Conservation (phyloP, 2,329 filamentous ascomycete species). For the Aspergillus fischeri region DNA sequence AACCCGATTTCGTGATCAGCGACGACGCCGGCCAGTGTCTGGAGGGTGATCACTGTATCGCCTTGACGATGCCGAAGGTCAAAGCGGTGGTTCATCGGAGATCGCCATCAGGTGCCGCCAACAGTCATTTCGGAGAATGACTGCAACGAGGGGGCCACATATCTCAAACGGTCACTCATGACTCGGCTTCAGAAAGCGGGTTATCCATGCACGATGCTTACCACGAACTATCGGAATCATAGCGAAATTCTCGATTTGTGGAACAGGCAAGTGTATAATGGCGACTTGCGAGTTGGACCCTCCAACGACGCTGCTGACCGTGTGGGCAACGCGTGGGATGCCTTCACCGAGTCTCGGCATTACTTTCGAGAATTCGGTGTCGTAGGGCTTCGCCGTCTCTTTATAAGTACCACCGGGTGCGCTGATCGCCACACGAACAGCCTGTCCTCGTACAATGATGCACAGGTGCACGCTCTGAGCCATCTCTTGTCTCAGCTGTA, state of each 20-base stretch:
- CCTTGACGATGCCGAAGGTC: slow-evolving; percentile 3
- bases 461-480: neutral
- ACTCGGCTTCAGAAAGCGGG: neutral
- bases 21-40: slow-evolving; percentile 14
- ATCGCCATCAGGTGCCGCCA: slow-evolving; percentile 8
- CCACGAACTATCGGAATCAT: neutral
- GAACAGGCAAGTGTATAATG: neutral
- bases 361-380: neutral
- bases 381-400: neutral
- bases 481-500: neutral
- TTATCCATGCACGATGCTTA: neutral
- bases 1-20: slow-evolving; percentile 9
- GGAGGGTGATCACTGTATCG: slow-evolving; percentile 12
- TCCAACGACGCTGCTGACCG: neutral
- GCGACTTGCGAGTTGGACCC: neutral
- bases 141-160: slow-evolving; percentile 7
- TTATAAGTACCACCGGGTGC: neutral
- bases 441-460: neutral
- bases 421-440: neutral
- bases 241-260: neutral
- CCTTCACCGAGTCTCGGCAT: neutral
- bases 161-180: slow-evolving; percentile 5
- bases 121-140: slow-evolving; percentile 7
- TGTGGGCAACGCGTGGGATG: neutral
- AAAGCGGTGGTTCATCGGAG: slow-evolving; percentile 8